phyloP scores from a whole-genome alignment of 352 stramenopile species.

The Globisporangium heterothallicum region DNA sequence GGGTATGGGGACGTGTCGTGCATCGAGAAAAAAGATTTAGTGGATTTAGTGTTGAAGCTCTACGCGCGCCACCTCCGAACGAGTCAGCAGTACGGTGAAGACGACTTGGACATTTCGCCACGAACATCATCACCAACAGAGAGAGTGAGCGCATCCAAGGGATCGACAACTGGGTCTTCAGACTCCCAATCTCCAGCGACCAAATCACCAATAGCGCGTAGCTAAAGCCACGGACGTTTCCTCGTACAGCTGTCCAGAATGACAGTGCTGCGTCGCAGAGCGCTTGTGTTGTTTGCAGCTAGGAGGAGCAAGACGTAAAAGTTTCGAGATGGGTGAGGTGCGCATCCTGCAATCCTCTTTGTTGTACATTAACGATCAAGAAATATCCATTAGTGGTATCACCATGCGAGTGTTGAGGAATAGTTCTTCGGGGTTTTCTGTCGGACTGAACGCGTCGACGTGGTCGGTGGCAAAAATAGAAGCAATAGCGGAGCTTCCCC shows the following conservation, averaged over 20 bases:
- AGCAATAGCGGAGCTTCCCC: too few species aligned
- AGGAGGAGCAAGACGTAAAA: neutral
- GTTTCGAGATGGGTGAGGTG: neutral
- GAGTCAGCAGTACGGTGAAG: conserved; percentile 38
- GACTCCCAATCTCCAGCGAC: neutral
- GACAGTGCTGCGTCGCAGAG: neutral
- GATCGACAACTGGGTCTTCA: neutral
- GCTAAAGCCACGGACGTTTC: conserved; percentile 1
- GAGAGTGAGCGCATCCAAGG: conserved; percentile 1
- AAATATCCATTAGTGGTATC: too few species aligned
- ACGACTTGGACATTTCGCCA: conserved; percentile 12
- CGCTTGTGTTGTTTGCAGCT: neutral
- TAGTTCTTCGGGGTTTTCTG: too few species aligned
- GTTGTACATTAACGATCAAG: neutral
- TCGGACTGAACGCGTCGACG: neutral
- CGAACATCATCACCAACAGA: conserved; percentile 1
- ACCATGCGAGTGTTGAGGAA: too few species aligned
- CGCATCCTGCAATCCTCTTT: neutral
- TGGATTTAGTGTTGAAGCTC: conserved; percentile 80
- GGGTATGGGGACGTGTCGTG: conserved; percentile 69
- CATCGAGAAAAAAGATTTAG: conserved; percentile 78
- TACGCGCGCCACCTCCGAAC: conserved; percentile 49
- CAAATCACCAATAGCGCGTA: conserved; percentile 3
- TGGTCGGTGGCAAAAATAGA: neutral
- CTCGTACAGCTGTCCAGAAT: conserved; percentile 1